phyloP scores from a whole-genome alignment of 192 early-diverging fungal genomes.

The Entomortierella chlamydospora region DNA sequence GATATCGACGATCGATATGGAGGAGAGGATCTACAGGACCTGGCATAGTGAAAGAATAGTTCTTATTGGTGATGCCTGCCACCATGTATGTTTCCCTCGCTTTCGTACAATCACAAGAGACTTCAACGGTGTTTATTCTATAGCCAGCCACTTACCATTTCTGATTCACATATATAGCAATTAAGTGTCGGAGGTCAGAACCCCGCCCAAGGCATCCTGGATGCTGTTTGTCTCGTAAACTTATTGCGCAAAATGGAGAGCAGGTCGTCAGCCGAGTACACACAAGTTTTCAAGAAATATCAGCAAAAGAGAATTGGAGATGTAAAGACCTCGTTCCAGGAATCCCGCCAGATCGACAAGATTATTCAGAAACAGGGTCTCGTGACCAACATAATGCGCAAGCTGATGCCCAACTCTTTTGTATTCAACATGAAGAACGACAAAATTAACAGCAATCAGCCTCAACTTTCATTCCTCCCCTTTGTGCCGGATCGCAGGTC shows the following conservation, averaged over 20 bases:
- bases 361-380: slow-evolving; percentile 19
- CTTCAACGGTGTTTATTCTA: not conserved
- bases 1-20: slow-evolving; percentile 13
- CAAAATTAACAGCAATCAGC: slow-evolving; percentile 26
- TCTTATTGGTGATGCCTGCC: slow-evolving; percentile 36
- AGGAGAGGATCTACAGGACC: slow-evolving; percentile 32
- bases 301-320: slow-evolving; percentile 1
- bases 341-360: slow-evolving; percentile 15
- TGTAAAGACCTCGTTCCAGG: slow-evolving; percentile 10
- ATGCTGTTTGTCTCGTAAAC: slow-evolving; percentile 27
- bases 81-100: slow-evolving; percentile 13
- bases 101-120: not conserved
- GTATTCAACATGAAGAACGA: slow-evolving; percentile 26
- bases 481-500: slow-evolving; percentile 22
- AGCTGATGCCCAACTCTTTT: slow-evolving; percentile 16
- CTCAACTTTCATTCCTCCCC: slow-evolving; percentile 33
- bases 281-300: slow-evolving; percentile 27
- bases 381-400: slow-evolving; percentile 24
- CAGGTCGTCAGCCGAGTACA: slow-evolving; percentile 16
- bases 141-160: too few relatives aligned
- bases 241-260: slow-evolving; percentile 26
- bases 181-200: slow-evolving; percentile 17
- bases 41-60: slow-evolving; percentile 40
- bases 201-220: slow-evolving; percentile 13
- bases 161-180: not conserved